Evolutionary conservation across 176 grass and related monocot genomes (phyloP).

Genomic region (Calamus simplicifolius): DNA sequence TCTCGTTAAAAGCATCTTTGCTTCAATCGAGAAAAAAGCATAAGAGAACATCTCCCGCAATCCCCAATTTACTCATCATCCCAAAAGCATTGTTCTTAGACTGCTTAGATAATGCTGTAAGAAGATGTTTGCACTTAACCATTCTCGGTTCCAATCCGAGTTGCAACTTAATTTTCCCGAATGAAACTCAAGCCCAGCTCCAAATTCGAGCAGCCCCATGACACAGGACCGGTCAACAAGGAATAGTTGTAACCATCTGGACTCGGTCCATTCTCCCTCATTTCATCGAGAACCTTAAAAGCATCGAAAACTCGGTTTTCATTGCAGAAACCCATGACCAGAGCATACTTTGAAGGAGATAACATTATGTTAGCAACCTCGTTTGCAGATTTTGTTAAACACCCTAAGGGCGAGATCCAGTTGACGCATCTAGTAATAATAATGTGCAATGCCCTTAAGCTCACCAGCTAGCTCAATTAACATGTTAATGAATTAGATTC

Average conservation of each 20-base stretch:
- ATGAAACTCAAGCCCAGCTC: not conserved
- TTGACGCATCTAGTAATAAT: too few species aligned
- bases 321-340: not conserved
- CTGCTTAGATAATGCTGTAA: not conserved
- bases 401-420: too few species aligned
- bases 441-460: too few species aligned
- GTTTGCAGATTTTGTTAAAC: too few species aligned
- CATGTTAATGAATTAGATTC: too few species aligned
- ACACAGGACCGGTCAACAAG: not conserved
- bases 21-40: not conserved
- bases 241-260: slow-evolving; percentile 1
- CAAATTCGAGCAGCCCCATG: not conserved
- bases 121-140: not conserved
- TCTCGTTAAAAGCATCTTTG: too few species aligned
- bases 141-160: slow-evolving; percentile 6
- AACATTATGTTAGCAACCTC: too few species aligned
- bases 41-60: slow-evolving; percentile 7
- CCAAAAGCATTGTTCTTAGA: not conserved
- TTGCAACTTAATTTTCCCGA: not conserved
- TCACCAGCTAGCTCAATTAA: too few species aligned
- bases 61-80: not conserved
- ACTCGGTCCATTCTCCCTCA: not conserved
- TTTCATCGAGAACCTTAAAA: not conserved
- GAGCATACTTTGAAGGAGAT: too few species aligned
- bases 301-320: not conserved